These are phyloP conservation scores for Sanghuangporus sanghuang DNA, from an alignment of 1,284 basidiomycete genomes.

Conservation along the genomic window DNA sequence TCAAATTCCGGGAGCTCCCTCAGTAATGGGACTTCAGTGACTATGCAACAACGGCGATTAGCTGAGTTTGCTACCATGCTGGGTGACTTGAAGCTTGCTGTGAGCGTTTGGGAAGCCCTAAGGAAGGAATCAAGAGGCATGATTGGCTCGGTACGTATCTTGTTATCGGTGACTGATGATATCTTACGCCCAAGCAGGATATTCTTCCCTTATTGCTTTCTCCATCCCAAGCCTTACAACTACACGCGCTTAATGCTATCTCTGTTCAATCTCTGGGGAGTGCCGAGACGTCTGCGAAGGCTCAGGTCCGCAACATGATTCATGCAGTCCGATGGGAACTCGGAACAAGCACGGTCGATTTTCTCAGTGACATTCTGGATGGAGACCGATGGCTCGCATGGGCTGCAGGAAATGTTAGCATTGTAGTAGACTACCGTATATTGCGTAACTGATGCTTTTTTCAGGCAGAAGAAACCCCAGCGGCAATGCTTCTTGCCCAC, in stretches of 20 bases:
- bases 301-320: slow-evolving; percentile 57
- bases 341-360: slow-evolving; percentile 53
- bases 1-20: slow-evolving; percentile 32
- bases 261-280: slow-evolving; percentile 35
- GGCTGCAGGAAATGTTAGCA: slow-evolving; percentile 69
- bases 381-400: slow-evolving; percentile 79
- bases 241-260: slow-evolving; percentile 60
- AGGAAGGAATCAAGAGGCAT: slow-evolving; percentile 71
- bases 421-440: not conserved
- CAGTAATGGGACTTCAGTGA: slow-evolving; percentile 30
- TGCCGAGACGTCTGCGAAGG: slow-evolving; percentile 50
- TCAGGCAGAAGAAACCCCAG: slow-evolving; percentile 76
- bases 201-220: slow-evolving; percentile 65
- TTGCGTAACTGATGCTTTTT: slow-evolving; percentile 14
- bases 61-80: slow-evolving; percentile 95
- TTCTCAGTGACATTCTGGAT: slow-evolving; percentile 50
- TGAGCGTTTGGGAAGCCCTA: slow-evolving; percentile 79
- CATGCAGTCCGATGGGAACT: slow-evolving; percentile 73
- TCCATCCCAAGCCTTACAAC: slow-evolving; percentile 52
- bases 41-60: slow-evolving; percentile 75
- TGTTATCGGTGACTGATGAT: not conserved
- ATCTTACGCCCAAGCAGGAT: slow-evolving; percentile 40
- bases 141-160: slow-evolving; percentile 52
- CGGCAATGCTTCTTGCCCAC: slow-evolving; percentile 68
- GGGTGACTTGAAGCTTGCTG: slow-evolving; percentile 85